Evolutionary conservation across 768 basidiomycete species (phyloP), one percentile per base, ranked within the genome.

Genomic region (Saitozyma podzolica): DNA sequence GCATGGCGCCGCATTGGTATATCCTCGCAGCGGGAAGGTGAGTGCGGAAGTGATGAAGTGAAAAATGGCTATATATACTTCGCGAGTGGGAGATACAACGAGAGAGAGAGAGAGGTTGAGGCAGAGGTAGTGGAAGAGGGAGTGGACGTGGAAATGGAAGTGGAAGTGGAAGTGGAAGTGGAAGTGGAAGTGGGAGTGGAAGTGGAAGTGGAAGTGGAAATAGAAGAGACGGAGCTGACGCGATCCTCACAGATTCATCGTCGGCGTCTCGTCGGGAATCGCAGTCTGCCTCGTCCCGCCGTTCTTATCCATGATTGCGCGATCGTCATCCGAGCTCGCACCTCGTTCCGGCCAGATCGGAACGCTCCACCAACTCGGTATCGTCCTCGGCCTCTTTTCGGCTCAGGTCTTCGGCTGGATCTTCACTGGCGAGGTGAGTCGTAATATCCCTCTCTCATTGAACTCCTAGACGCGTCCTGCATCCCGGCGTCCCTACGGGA

Each of bases 201-300:
- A n/a, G n/a, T 54, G 16, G 19, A 40, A 20, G 0, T 2, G 10
- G 9, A 29, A 50, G 5, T 58, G 48, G 45, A 39, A 14, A 5
- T 11, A 4, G 14, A 29, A 16, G 11, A 19, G 29, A 20, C 6
- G 16, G 16, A 37, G 49, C 40, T 56, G 49, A 49, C 29, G 40
- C 43, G 13, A 57, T 10, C 39, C 10, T 17, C 11, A 8, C 60
- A 75, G 77, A 42, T 68, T 79, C 42, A 47, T 75, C n/a, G 65
- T 64, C 10, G 78, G 78, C 14, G 17, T 79, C 3, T 62, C 72
- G n/a, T 65, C 70, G 6, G 78, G 78, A 13, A 62, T 77, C 13
- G 74, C 74, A 8, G 68, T 77, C 13, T 77, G 76, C 57, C 66
- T 77, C 29, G 72, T 79, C 4, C 68, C 78, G 9, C 78, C 78